Evolutionary conservation across 441 rosid genomes (phyloP).

Genomic region (Hypseocharis bilobata): DNA sequence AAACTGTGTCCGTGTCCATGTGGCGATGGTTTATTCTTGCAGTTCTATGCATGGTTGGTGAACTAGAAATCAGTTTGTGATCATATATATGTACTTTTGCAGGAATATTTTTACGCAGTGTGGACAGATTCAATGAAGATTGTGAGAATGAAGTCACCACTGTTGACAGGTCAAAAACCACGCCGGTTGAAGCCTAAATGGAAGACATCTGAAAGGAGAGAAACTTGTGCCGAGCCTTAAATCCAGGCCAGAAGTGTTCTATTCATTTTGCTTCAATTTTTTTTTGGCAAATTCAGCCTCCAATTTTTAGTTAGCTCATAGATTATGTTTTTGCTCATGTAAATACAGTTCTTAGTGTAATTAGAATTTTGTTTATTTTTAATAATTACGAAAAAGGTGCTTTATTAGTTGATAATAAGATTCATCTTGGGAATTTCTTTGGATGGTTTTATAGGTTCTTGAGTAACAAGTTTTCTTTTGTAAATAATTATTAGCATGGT

Average conservation of each 20-base stretch:
- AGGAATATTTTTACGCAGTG: constrained; percentile 56
- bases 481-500: no score
- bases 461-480: no score
- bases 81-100: constrained; percentile 17
- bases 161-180: constrained; percentile 33
- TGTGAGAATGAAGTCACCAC: constrained; percentile 33
- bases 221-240: constrained; percentile 25
- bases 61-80: neutral
- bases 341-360: neutral
- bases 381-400: no score
- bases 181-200: constrained; percentile 59
- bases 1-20: no score
- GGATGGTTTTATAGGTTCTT: no score
- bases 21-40: no score
- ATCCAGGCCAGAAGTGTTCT: neutral
- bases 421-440: no score
- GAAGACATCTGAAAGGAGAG: constrained; percentile 20
- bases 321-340: neutral
- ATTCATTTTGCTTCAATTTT: neutral
- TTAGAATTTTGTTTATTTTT: no score
- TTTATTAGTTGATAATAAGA: no score
- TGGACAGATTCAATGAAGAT: constrained; percentile 39
- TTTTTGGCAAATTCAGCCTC: no score
- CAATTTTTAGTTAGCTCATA: no score
- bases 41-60: neutral